phyloP scores from a whole-genome alignment of 768 basidiomycete species.

The Pleurotus djamor region DNA sequence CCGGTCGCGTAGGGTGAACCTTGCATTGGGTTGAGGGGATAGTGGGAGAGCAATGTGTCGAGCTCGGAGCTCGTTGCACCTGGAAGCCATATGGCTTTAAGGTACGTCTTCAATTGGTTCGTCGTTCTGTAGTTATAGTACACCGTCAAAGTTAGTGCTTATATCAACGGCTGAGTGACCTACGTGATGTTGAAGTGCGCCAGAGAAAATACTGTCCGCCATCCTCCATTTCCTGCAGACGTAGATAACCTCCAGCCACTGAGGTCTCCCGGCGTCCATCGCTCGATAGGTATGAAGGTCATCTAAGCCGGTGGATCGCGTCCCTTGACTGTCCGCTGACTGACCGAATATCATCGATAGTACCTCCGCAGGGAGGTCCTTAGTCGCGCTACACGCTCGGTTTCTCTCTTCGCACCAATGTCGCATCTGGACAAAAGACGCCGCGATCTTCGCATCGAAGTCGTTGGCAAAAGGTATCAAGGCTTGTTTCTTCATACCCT shows the following conservation, averaged over 20 bases:
- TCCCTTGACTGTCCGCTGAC: too few species aligned
- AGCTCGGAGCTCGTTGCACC: constrained; percentile 13
- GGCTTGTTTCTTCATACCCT: too few species aligned
- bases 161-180: background rate
- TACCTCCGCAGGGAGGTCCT: background rate
- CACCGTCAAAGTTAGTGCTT: constrained; percentile 10
- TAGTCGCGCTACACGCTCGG: background rate
- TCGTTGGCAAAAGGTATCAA: too few species aligned
- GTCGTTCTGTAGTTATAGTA: constrained; percentile 12
- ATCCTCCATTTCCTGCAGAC: background rate
- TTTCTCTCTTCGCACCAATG: background rate
- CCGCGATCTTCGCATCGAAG: too few species aligned
- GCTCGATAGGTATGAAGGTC: too few species aligned
- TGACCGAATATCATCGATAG: background rate
- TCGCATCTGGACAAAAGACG: background rate
- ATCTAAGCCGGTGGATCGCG: background rate
- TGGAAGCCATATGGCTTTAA: constrained; percentile 22
- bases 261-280: background rate
- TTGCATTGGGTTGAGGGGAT: constrained; percentile 7
- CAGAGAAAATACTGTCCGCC: constrained; percentile 27
- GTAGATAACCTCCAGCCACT: background rate
- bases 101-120: constrained; percentile 22
- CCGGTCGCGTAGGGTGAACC: constrained; percentile 17
- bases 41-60: constrained; percentile 7
- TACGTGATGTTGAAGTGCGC: constrained; percentile 26